phyloP scores from a whole-genome alignment of 768 basidiomycete genomes.

The Termitomyces sp. region DNA sequence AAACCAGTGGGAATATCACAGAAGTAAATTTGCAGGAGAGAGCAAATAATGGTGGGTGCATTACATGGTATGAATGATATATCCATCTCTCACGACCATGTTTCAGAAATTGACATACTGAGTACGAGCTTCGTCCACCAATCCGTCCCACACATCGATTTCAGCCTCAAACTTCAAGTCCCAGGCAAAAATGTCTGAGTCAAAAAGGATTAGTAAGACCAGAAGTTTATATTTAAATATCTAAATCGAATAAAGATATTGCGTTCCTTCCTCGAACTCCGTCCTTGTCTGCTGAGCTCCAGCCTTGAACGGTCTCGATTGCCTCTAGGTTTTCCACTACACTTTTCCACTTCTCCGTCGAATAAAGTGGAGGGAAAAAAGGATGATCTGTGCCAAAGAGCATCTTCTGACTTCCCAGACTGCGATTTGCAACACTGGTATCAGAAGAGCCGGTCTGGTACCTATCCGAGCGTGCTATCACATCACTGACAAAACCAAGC shows the following conservation, averaged over 20 bases:
- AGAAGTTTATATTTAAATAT: conserved; percentile 8
- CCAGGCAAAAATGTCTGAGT: conserved; percentile 26
- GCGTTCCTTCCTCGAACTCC: conserved; percentile 74
- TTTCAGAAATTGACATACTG: conserved; percentile 85
- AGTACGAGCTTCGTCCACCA: conserved; percentile 90
- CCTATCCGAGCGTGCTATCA: conserved; percentile 52
- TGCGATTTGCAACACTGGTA: conserved; percentile 27
- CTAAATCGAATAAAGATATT: conserved; percentile 57
- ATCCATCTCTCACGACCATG: neutral
- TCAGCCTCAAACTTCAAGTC: conserved; percentile 91
- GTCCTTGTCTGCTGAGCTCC: conserved; percentile 52
- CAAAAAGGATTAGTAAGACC: neutral
- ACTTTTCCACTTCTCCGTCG: conserved; percentile 72
- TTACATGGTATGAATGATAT: neutral
- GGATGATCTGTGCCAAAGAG: conserved; percentile 88
- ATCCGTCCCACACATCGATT: conserved; percentile 91
- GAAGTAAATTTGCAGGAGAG: conserved; percentile 77
- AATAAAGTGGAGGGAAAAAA: conserved; percentile 79
- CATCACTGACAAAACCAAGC: conserved; percentile 69
- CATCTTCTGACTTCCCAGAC: conserved; percentile 51
- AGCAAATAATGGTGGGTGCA: conserved; percentile 69
- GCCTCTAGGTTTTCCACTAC: conserved; percentile 84
- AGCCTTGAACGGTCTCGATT: conserved; percentile 59
- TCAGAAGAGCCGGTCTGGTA: conserved; percentile 33
- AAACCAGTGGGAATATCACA: conserved; percentile 94